Evolutionary conservation across 2,329 filamentous ascomycete genomes (phyloP).

Genomic region (Epichloe hybrida): DNA sequence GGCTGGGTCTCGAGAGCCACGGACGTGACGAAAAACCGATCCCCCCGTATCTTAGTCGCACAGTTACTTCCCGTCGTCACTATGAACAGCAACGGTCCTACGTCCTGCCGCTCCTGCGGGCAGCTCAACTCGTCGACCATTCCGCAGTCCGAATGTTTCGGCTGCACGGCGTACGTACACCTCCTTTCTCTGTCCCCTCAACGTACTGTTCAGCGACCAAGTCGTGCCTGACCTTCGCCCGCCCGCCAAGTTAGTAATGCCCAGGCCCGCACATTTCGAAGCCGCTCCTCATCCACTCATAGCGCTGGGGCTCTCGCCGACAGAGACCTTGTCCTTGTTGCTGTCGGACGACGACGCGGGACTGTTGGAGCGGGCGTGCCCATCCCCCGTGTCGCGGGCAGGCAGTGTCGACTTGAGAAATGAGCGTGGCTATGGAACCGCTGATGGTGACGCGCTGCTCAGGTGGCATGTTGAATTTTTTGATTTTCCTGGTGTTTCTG

Average conservation of each 20-base stretch:
- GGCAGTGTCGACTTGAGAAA: not conserved
- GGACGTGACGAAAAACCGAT: not conserved
- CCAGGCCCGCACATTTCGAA: not conserved
- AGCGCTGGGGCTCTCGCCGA: not conserved
- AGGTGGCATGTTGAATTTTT: not conserved
- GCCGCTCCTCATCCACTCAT: not conserved
- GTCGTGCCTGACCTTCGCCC: not conserved
- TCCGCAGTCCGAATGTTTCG: constrained; percentile 10
- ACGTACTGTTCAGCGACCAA: not conserved
- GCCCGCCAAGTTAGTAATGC: not conserved
- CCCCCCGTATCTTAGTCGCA: not conserved
- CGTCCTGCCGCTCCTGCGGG: constrained; percentile 10
- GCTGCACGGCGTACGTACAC: constrained; percentile 8
- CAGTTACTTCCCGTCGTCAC: not conserved
- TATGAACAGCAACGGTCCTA: not conserved
- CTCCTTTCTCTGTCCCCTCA: not conserved
- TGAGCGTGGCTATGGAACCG: not conserved
- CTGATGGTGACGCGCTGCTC: not conserved
- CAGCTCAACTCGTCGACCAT: constrained; percentile 7
- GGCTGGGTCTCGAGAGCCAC: too few relatives aligned
- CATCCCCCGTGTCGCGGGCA: not conserved
- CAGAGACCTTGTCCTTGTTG: not conserved
- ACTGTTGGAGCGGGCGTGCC: not conserved
- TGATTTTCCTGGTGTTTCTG: not conserved
- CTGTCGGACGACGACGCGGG: not conserved